Evolutionary conservation across 2,329 filamentous ascomycete genomes (phyloP), one percentile per base, ranked within the genome.

Genomic region (Fusarium beomiforme): DNA sequence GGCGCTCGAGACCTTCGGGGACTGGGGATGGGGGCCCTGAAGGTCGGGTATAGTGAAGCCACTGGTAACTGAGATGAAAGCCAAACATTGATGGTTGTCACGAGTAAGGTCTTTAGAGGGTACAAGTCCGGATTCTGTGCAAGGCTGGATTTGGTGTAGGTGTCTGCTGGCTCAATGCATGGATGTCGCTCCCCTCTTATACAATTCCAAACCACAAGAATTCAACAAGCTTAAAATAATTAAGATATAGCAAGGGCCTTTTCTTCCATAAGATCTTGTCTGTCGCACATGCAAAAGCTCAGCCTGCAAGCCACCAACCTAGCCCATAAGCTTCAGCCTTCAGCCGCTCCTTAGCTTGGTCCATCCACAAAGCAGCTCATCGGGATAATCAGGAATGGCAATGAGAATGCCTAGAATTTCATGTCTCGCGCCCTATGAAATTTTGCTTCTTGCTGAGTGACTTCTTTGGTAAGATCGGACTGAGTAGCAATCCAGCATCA

Each of bases 1-100:
- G 78, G 13, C 85, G 81, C 59, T 81, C 79, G 49, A 88, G 80
- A 9, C 81, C 81, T 2, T 76, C 23, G 0, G 85, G 85, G 3
- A 65, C 56, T 6, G 68, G 67, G 21, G 59, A 63, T 7, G 71
- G 67, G 34, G 69, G 61, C 7, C 72, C 74, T 21, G 71, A 67
- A n/a, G 76, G 76, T 46, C 73, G 61, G 21, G 68, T 71, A 33
- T 69, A 77, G 56, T 66, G 29, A 54, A 77, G 70, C 75, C 74
- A 77, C 44, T 76, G 51, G 14, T 76, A 77, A 33, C 67, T 77
- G 46, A 76, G 71, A 42, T 77, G 53, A 7, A 77, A 67, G 16
- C 76, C 71, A 59, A 65, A 67, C 75, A 77, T 77, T 75, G 63
- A 43, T 57, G 21, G 16, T 33, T 24, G 23, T 46, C 3, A 17